phyloP scores from a whole-genome alignment of 2,329 filamentous ascomycete species.

The Penicillium freii region DNA sequence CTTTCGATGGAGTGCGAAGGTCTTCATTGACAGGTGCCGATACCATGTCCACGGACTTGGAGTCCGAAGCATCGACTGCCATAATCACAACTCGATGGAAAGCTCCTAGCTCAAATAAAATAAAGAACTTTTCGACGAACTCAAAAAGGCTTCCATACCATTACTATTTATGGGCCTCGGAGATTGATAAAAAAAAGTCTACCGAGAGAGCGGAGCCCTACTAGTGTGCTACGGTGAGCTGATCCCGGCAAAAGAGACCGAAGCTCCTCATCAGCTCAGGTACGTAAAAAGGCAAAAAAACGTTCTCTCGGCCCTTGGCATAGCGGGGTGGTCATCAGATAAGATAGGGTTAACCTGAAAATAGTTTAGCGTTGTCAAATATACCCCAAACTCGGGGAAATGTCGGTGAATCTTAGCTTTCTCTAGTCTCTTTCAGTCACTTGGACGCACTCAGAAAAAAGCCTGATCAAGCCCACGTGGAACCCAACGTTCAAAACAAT shows the following conservation, averaged over 20 bases:
- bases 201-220: not conserved
- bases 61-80: not conserved
- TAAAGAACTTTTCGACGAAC: not conserved
- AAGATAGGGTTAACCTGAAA: slow-evolving; percentile 7
- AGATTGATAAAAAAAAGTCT: slow-evolving; percentile 9
- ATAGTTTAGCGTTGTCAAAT: not conserved
- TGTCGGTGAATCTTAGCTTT: slow-evolving; percentile 12
- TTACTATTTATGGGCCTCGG: slow-evolving; percentile 1
- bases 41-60: slow-evolving; percentile 12
- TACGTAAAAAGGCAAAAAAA: not conserved
- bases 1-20: not conserved
- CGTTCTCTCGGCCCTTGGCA: not conserved
- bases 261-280: not conserved
- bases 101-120: not conserved
- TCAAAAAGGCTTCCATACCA: not conserved
- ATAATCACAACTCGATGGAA: not conserved
- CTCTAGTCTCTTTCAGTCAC: not conserved
- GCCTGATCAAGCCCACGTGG: not conserved
- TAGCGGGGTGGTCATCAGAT: slow-evolving; percentile 11
- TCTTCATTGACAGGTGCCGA: not conserved
- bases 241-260: not conserved
- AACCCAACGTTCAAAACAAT: no score
- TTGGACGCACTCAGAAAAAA: not conserved
- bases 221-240: not conserved
- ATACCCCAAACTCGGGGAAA: not conserved